Evolutionary conservation across 371 early-diverging fungal genomes (phyloP).

Genomic region (Apophysomyces variabilis): DNA sequence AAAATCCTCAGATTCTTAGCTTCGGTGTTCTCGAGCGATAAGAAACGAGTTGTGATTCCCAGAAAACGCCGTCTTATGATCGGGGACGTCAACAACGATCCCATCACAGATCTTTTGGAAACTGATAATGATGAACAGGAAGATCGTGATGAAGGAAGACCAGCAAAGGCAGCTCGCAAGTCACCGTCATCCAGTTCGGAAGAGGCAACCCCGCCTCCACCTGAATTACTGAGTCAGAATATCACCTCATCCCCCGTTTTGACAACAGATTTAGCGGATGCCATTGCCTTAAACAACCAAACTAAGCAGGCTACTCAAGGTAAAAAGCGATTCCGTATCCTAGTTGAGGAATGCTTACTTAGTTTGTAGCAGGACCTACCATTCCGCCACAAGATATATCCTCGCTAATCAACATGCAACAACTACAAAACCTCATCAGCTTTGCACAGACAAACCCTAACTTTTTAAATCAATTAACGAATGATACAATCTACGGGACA

Average conservation of each 20-base stretch:
- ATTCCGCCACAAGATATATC: conserved; percentile 21
- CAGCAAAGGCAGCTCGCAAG: conserved; percentile 19
- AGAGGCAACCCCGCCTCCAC: conserved; percentile 20
- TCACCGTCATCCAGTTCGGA: conserved; percentile 28
- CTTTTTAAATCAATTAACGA: conserved; percentile 36
- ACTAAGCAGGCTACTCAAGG: conserved; percentile 33
- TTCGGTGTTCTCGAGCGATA: conserved; percentile 73
- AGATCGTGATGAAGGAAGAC: conserved; percentile 27
- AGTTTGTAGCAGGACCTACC: conserved; percentile 19
- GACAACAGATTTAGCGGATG: conserved; percentile 41
- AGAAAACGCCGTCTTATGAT: conserved; percentile 55
- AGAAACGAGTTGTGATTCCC: conserved; percentile 61
- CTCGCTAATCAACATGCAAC: conserved; percentile 32
- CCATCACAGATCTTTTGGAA: conserved; percentile 10
- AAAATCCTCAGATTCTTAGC: conserved; percentile 85
- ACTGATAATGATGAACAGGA: conserved; percentile 35
- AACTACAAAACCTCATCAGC: conserved; percentile 20
- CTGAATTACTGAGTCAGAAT: conserved; percentile 9
- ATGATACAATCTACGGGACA: conserved; percentile 14
- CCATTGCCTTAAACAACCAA: conserved; percentile 50
- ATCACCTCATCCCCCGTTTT: conserved; percentile 25
- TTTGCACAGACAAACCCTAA: conserved; percentile 38
- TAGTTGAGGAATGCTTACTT: background rate
- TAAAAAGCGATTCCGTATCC: background rate
- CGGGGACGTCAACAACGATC: conserved; percentile 36